A percentile compares a stretch with the other conserved stretches of the same genome.
Conservation (phyloP, 495 filamentous ascomycete genomes). For the Aspergillus egyptiacus region DNA sequence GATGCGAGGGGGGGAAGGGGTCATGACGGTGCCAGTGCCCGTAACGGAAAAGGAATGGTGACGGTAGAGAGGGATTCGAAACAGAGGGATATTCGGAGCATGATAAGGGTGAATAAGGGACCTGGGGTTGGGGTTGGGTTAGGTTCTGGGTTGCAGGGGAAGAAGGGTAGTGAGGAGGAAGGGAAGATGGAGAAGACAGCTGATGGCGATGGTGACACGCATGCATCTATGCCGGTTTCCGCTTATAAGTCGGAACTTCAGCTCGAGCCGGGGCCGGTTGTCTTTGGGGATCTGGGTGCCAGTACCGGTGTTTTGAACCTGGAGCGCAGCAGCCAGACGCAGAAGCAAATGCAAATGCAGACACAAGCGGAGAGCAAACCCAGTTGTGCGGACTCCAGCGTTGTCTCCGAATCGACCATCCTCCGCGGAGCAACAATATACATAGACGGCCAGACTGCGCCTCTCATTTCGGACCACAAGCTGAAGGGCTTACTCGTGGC, state of each 20-base stretch:
- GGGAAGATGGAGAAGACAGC: neutral
- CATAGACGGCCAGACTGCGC: conserved; percentile 82
- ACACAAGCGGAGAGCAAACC: neutral
- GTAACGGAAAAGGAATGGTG: too few relatives aligned
- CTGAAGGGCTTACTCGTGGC: conserved; percentile 71
- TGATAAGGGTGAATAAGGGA: conserved; percentile 19
- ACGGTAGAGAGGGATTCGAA: conserved; percentile 12
- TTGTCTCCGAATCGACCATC: conserved; percentile 29
- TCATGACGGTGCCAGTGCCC: too few relatives aligned
- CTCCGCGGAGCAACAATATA: conserved; percentile 68
- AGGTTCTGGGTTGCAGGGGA: neutral
- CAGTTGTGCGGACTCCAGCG: neutral
- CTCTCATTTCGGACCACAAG: conserved; percentile 76
- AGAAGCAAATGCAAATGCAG: neutral
- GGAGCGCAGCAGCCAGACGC: too few relatives aligned
- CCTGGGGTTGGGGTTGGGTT: neutral
- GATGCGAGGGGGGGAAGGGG: neutral
- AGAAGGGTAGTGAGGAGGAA: neutral
- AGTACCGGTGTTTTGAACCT: too few relatives aligned
- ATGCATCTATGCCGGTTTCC: neutral
- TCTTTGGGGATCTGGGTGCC: too few relatives aligned
- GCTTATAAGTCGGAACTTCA: neutral
- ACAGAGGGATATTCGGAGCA: conserved; percentile 35
- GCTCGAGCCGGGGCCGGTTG: neutral
- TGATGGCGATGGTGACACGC: neutral